Base-by-base conservation (phyloP, 1,284 basidiomycete species). In the Cryptococcus hybrid region DNA sequence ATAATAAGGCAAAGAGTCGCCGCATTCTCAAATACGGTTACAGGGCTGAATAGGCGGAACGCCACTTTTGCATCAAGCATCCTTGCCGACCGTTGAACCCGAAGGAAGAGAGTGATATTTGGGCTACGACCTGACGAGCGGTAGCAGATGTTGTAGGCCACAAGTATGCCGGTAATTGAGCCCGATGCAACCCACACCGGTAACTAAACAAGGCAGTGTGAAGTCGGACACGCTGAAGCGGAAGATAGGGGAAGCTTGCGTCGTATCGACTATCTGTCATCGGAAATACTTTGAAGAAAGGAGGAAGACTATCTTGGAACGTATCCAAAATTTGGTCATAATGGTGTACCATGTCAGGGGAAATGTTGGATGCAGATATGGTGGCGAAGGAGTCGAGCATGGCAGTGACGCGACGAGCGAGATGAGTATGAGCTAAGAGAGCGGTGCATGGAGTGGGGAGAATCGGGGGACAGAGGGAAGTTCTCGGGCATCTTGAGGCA, bases 291-390 rank as follows among this genome's bases (percentile, higher is more conserved):
- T 67, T 64, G 54, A 74, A 66, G 52, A 70, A 74, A 7, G 66
- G 64, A n/a, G 74, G 74, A 2, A 76, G 60, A 2, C 67, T 65
- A 34, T 73, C 73, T 61, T 74, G 71, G 63, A 72, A 74, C 6
- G 62, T 63, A 45, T 69, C 67, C 39, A 76, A 63, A 2, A 67
- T 68, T 3, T 68, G 64, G 56, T 74, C 73, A 48, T 73, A 74
- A 8, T 67, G 62, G 2, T 70, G 58, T 7, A 74, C 67, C 5
- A 71, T 65, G 46, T 71, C 70, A 52, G 68, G 66, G 1, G 66
- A 67, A 2, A 69, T 70, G 8, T 68, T 66, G 2, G 64, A 57
- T 3, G 71, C 66, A 3, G 70, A 65, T 15, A 73, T 62, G 8
- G 67, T 69, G 5, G 70, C 71, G 47, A 73, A 70, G 2, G 71